Evolutionary conservation across 768 basidiomycete genomes (phyloP).

Genomic region (Rhizopogon vulgaris): DNA sequence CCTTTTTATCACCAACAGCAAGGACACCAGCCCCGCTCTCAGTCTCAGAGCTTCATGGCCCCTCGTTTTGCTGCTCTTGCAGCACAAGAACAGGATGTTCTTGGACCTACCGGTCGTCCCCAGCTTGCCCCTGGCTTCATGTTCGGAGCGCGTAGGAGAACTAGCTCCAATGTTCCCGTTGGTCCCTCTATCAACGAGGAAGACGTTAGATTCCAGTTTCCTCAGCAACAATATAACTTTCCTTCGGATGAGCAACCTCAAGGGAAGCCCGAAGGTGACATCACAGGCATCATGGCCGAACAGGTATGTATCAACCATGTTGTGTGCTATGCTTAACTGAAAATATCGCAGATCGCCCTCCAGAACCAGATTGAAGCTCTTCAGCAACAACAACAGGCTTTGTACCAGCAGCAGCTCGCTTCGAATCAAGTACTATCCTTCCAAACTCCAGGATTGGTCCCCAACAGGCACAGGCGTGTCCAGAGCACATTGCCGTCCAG

Average conservation of each 20-base stretch:
- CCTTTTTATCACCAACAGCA: constrained; percentile 38
- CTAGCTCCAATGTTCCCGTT: constrained; percentile 48
- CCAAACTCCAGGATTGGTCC: constrained; percentile 69
- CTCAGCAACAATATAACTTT: constrained; percentile 50
- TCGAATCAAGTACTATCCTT: constrained; percentile 81
- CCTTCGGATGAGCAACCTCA: constrained; percentile 34
- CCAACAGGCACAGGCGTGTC: constrained; percentile 75
- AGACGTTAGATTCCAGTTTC: constrained; percentile 77
- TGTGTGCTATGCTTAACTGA: constrained; percentile 4
- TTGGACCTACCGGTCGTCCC: constrained; percentile 76
- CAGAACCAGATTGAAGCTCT: constrained; percentile 88
- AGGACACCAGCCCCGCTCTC: constrained; percentile 65
- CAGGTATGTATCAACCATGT: constrained; percentile 51
- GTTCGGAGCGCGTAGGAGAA: constrained; percentile 65
- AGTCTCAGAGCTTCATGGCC: constrained; percentile 80
- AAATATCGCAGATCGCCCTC: constrained; percentile 60
- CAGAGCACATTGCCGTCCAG: constrained; percentile 77
- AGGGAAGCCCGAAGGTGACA: constrained; percentile 64
- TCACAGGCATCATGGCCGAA: constrained; percentile 90
- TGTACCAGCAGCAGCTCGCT: constrained; percentile 86
- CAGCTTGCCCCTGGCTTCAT: constrained; percentile 90
- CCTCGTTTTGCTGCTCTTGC: constrained; percentile 84
- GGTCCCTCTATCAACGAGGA: constrained; percentile 78
- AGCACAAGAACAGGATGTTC: constrained; percentile 54
- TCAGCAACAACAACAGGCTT: constrained; percentile 84